Evolutionary conservation across 495 filamentous ascomycete genomes (phyloP), one percentile per base, ranked within the genome.

Genomic region (Trichoderma asperelloides): DNA sequence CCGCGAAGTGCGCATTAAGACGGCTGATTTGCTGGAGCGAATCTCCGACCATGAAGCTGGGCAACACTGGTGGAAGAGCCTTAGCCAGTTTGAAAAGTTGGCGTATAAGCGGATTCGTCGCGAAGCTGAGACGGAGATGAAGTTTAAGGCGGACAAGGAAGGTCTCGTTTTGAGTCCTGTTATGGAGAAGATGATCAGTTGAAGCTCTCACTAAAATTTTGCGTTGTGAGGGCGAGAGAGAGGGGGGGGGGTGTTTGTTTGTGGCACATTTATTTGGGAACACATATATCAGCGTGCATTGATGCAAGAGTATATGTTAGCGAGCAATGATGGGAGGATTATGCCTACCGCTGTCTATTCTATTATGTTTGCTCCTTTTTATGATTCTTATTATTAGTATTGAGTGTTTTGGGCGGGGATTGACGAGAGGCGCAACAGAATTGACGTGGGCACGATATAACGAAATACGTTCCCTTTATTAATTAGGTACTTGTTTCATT

Each of bases 31-130:
- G 45, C 77, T 99, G 27, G 92, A 93, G 69, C 82, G 93, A 16
- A 90, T 99, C 64, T 84, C 86, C 64, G 84, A 85, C 60, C 94
- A 99, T 78, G 89, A 94, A 74, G 95, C 92, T 33, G 95, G 95
- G 1, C 86, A 91, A 68, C 93, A 97, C 75, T 98, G 95, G 82
- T 99, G 94, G 91, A 85, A 84, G 68, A 85, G 85, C 25, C 76
- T 99, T 60, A 93, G 91, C 66, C 82, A 92, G 67, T 99, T 97
- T 70, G 87, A 93, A 68, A 97, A 94, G 78, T 75, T 96, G 68
- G 93, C 88, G 16, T 91, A 86, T 69, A 81, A 85, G 69, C 80
- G 90, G 9, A 86, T 91, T 64, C 85, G 84, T 70, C 80, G 86
- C n/a, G 89, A 91, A 66, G 82, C 80, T 9, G 83, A 88, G 33